Evolutionary conservation across 2,329 filamentous ascomycete genomes (phyloP).

Genomic region (Pseudogymnoascus sp.): DNA sequence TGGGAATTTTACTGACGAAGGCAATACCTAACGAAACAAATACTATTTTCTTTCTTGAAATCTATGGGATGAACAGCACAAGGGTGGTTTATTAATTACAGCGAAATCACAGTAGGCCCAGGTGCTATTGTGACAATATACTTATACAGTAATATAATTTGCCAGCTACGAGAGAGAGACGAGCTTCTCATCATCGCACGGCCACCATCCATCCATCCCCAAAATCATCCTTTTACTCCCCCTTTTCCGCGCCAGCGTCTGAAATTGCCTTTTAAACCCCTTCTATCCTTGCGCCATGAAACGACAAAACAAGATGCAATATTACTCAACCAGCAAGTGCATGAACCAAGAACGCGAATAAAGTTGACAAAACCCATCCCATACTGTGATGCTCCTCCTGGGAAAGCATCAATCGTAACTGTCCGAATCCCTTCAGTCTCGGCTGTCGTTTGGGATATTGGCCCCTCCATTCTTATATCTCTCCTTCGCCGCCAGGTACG

Average conservation of each 20-base stretch:
- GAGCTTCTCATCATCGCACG: not conserved
- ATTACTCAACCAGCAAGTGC: constrained; percentile 1
- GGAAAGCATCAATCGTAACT: not conserved
- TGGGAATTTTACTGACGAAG: not conserved
- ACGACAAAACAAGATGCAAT: not conserved
- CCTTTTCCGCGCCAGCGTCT: not conserved
- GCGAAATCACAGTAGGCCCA: not conserved
- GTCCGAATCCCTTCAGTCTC: not conserved
- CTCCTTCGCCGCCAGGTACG: not conserved
- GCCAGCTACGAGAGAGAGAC: not conserved
- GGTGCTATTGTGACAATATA: not conserved
- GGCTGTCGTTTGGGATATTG: not conserved
- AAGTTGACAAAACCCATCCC: not conserved
- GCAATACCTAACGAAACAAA: not conserved
- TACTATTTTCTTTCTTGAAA: not conserved
- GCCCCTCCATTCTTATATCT: not conserved
- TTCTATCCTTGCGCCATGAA: not conserved
- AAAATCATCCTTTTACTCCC: not conserved
- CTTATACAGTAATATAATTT: constrained; percentile 1
- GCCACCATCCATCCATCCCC: not conserved
- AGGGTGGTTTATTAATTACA: not conserved
- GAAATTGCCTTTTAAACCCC: not conserved
- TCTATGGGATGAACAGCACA: not conserved
- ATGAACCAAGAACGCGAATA: not conserved
- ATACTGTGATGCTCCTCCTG: not conserved